These are phyloP conservation scores for Tylopilus intermedius DNA, from an alignment of 768 basidiomycete species.

Conservation along the genomic window DNA sequence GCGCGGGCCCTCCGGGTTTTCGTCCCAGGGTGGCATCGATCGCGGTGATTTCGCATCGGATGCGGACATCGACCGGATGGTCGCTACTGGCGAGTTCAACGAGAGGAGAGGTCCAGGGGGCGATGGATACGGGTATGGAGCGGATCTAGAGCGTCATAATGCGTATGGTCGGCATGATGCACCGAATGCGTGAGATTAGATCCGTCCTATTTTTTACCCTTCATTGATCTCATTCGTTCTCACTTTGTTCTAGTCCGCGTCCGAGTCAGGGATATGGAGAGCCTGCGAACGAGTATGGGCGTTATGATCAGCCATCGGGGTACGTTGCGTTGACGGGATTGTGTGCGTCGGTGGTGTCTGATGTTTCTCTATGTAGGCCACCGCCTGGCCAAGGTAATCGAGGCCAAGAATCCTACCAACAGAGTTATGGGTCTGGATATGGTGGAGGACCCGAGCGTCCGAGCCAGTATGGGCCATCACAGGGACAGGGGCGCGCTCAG, in stretches of 20 bases:
- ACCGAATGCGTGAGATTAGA: constrained; percentile 15
- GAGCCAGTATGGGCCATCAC: constrained; percentile 9
- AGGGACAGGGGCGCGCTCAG: constrained; percentile 6
- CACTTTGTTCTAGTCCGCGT: neutral
- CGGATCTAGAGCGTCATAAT: neutral
- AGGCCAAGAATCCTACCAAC: neutral
- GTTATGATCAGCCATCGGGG: constrained; percentile 2
- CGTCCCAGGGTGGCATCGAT: constrained; percentile 14
- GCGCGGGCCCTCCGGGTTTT: neutral
- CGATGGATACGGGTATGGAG: neutral
- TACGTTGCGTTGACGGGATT: neutral
- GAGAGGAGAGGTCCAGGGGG: neutral
- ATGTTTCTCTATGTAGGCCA: neutral
- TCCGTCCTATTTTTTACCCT: neutral
- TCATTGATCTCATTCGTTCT: neutral
- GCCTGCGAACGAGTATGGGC: neutral
- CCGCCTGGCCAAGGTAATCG: constrained; percentile 6
- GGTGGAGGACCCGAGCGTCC: constrained; percentile 4
- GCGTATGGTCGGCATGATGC: neutral
- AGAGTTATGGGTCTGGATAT: constrained; percentile 10
- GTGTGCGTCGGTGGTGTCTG: neutral
- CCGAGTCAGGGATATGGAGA: neutral
- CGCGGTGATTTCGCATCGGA: constrained; percentile 29
- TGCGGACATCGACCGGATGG: constrained; percentile 22
- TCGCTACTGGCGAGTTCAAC: constrained; percentile 14